Conservation (phyloP, 768 basidiomycete species). For the Tulasnella calospora region DNA sequence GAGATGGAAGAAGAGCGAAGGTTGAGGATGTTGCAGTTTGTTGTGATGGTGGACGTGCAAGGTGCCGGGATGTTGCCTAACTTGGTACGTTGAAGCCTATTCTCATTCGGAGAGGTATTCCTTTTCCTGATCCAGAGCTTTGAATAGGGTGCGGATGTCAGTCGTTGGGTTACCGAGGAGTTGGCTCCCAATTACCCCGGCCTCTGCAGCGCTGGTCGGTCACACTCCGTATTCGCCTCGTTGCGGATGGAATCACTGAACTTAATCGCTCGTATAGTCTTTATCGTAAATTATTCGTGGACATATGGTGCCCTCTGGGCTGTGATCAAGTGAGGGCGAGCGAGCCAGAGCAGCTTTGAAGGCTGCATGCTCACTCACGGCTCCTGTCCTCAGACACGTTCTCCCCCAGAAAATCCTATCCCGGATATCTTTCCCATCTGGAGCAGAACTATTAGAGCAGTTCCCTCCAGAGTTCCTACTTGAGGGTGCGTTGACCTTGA, state of each 20-base stretch:
- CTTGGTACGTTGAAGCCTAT: neutral
- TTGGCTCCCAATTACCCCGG: slow-evolving; percentile 27
- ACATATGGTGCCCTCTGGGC: slow-evolving; percentile 25
- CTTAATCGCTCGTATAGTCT: neutral
- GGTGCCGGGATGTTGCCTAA: slow-evolving; percentile 20
- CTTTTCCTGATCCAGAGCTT: neutral
- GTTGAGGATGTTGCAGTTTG: slow-evolving; percentile 26
- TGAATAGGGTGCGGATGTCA: slow-evolving; percentile 22
- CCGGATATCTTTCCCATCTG: slow-evolving; percentile 22
- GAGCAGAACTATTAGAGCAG: slow-evolving; percentile 16
- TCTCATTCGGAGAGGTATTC: neutral
- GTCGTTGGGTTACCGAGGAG: slow-evolving; percentile 22
- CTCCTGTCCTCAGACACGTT: slow-evolving; percentile 10
- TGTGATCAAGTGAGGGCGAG: slow-evolving; percentile 22
- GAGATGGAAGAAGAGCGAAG: slow-evolving; percentile 3
- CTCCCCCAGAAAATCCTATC: slow-evolving; percentile 22
- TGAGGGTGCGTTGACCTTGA: slow-evolving; percentile 18
- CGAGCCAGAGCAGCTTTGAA: neutral
- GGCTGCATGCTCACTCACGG: neutral
- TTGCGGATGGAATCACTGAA: neutral
- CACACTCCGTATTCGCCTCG: neutral
- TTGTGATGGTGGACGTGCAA: slow-evolving; percentile 27
- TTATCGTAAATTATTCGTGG: slow-evolving; percentile 29
- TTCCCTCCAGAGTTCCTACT: slow-evolving; percentile 23
- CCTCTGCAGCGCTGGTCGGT: slow-evolving; percentile 22